A percentile compares a stretch with the other conserved stretches of the same genome.
These are phyloP conservation scores for Cladorrhinum samala DNA, from an alignment of 495 filamentous ascomycete genomes.

Conservation along the genomic window DNA sequence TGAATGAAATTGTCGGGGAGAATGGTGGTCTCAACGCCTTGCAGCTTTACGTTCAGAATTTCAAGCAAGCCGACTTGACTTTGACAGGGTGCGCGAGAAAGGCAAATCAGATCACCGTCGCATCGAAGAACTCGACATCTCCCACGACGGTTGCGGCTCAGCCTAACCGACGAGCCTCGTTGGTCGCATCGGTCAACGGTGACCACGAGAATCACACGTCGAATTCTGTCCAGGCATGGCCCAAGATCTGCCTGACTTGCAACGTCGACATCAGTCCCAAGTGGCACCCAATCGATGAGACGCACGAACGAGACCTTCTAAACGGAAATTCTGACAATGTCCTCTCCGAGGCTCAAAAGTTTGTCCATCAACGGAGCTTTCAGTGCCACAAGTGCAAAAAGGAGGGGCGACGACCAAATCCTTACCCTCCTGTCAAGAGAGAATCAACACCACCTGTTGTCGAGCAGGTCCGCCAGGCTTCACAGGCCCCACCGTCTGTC, in stretches of 20 bases:
- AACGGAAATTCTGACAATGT: slow-evolving; percentile 37
- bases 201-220: slow-evolving; percentile 16
- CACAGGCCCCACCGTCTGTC: slow-evolving; percentile 34
- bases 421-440: slow-evolving; percentile 23
- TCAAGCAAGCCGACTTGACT: slow-evolving; percentile 89
- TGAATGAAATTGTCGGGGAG: slow-evolving; percentile 65
- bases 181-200: slow-evolving; percentile 24
- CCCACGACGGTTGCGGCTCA: slow-evolving; percentile 9
- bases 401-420: slow-evolving; percentile 29
- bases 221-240: slow-evolving; percentile 22
- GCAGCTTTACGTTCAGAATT: slow-evolving; percentile 77
- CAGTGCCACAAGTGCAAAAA: slow-evolving; percentile 55
- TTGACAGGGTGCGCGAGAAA: slow-evolving; percentile 89
- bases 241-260: slow-evolving; percentile 52
- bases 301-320: slow-evolving; percentile 34
- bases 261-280: slow-evolving; percentile 53
- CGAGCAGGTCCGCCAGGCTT: slow-evolving; percentile 31
- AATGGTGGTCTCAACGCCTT: slow-evolving; percentile 62
- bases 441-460: slow-evolving; percentile 30
- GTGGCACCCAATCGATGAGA: slow-evolving; percentile 49
- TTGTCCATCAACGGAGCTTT: slow-evolving; percentile 45
- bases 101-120: slow-evolving; percentile 49
- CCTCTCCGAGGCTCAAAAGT: slow-evolving; percentile 38
- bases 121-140: slow-evolving; percentile 32
- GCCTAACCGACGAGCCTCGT: slow-evolving; percentile 35